Evolutionary conservation across 805 yeast genomes (phyloP).

Genomic region (Saturnispora zaruensis): DNA sequence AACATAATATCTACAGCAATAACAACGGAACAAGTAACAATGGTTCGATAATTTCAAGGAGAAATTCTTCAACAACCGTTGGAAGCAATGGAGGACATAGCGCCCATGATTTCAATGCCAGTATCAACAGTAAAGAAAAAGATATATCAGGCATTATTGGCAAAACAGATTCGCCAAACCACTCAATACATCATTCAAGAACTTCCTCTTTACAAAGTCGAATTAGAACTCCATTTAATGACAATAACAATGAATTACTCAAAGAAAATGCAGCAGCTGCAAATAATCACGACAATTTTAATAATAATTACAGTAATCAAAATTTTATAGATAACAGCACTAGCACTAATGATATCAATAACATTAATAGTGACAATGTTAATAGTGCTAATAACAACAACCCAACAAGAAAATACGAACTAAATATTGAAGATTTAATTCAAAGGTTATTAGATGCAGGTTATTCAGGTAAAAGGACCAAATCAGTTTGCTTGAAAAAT

Average conservation of each 20-base stretch:
- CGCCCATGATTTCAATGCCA: conserved; percentile 7
- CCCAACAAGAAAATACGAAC: conserved; percentile 9
- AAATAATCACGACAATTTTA: not conserved
- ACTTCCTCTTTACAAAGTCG: conserved; percentile 8
- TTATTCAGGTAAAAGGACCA: conserved; percentile 88
- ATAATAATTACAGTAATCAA: not conserved
- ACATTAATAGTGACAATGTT: not conserved
- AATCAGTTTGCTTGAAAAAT: conserved; percentile 78
- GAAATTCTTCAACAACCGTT: conserved; percentile 12
- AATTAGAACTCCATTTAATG: conserved; percentile 11
- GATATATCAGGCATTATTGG: conserved; percentile 4
- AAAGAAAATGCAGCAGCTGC: not conserved
- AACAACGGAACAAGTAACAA: not conserved
- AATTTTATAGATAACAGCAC: not conserved
- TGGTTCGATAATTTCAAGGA: conserved; percentile 12
- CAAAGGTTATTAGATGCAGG: conserved; percentile 93
- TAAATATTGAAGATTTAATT: conserved; percentile 75
- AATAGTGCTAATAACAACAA: not conserved
- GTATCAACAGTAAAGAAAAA: conserved; percentile 8
- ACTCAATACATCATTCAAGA: conserved; percentile 6
- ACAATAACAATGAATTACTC: not conserved
- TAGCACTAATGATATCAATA: not conserved
- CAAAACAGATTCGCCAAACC: conserved; percentile 8
- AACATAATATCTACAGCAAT: conserved; percentile 7
- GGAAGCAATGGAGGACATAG: not conserved